These are phyloP conservation scores for Cnidoscolus chayamansa DNA, from an alignment of 441 rosid species.

Conservation along the genomic window DNA sequence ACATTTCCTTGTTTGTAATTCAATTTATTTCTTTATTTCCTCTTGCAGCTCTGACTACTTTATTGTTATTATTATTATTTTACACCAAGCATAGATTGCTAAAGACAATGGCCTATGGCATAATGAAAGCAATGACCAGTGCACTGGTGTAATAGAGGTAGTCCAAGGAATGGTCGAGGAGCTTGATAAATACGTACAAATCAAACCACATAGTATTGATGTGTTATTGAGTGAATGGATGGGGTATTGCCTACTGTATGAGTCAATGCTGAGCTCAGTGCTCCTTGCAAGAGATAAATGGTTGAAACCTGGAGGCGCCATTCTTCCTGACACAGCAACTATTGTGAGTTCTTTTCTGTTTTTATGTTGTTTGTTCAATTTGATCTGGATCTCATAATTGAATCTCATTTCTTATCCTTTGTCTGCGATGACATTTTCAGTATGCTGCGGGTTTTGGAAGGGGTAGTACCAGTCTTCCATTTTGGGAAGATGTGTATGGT, in stretches of 20 bases:
- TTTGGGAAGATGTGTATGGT: constrained; percentile 91
- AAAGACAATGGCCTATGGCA: constrained; percentile 62
- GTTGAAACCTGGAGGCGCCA: constrained; percentile 97
- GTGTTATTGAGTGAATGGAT: constrained; percentile 93
- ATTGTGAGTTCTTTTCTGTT: constrained; percentile 47
- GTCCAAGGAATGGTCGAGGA: constrained; percentile 87
- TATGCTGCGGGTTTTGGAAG: constrained; percentile 89
- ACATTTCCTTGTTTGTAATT: constrained; percentile 19
- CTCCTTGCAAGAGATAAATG: constrained; percentile 90
- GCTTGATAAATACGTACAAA: constrained; percentile 50
- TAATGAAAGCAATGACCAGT: constrained; percentile 24
- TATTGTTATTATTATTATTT: not conserved
- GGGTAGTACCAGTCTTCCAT: constrained; percentile 80
- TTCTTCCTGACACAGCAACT: constrained; percentile 93
- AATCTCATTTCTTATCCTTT: not conserved
- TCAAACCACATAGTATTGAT: constrained; percentile 81
- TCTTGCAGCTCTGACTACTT: constrained; percentile 13
- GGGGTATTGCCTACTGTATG: constrained; percentile 93
- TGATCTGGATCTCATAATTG: constrained; percentile 3
- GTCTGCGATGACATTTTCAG: constrained; percentile 31
- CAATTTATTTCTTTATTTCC: constrained; percentile 13
- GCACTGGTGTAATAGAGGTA: constrained; percentile 63
- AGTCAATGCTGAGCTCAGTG: constrained; percentile 90
- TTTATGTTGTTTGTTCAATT: constrained; percentile 7
- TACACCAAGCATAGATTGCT: constrained; percentile 54